Base-by-base conservation (phyloP, 2,329 filamentous ascomycete genomes). In the Periconia macrospinosa region DNA sequence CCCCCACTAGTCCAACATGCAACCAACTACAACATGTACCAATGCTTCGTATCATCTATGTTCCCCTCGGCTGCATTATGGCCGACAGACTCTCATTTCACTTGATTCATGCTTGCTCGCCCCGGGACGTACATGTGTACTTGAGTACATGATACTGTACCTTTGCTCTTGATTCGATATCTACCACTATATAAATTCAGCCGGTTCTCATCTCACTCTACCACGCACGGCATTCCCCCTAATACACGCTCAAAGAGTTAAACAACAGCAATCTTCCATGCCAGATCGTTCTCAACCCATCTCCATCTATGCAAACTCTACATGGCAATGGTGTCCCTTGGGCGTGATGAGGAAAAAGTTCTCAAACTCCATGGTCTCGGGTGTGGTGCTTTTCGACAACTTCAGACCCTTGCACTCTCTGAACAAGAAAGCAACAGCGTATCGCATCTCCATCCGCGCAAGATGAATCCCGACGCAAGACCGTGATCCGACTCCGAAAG, bases 391-490 rank as follows among this genome's bases (percentile, higher is more conserved):
- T 11, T 52, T 47, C 0, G 61, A 65, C 40, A 75, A 46, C 35
- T 55, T 56, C 2, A 71, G 55, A 0, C 70, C 69, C 27, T 51
- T 60, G 55, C 78, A 82, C 30, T 78, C 69, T 0, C 76, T 72
- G 62, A 85, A 83, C 66, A 86, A 83, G 6, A 76, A 70, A 0
- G 81, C 79, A 0, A 78, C 73, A 0, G 76, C 80, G 35, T 83
- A 76, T 9, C 82, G 75, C 30, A 86, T 61, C 60, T 86, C 83
- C 69, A 83, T 83, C 19, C 75, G 72, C 0, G 88, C 87, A 57
- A 90, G 83, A 60, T 90, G 86, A 6, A 85, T 83, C 0, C 87
- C 88, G 6, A 91, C 76, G 59, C 88, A 91, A 71, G 87, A 86
- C 20, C 87, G 77, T 0, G 86, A 84, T 0, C 88, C 88, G 17